Evolutionary conservation across 2,329 filamentous ascomycete genomes (phyloP).

Genomic region (Alternaria postmessia): DNA sequence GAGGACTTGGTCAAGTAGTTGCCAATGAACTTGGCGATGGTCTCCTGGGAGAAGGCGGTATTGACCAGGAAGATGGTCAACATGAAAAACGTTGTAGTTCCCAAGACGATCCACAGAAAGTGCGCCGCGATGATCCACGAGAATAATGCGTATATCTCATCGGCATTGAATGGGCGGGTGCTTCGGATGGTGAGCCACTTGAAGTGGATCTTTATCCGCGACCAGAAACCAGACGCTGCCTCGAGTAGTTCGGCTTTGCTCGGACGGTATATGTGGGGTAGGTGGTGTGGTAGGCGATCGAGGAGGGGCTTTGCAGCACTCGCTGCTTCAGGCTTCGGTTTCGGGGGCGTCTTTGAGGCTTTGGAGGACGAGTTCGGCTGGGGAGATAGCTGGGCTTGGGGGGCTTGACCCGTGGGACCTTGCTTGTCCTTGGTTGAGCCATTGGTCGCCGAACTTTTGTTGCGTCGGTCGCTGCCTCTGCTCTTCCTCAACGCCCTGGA

Average conservation of each 20-base stretch:
- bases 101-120: constrained; percentile 92
- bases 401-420: constrained; percentile 24
- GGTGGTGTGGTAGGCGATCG: constrained; percentile 62
- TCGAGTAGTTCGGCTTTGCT: constrained; percentile 92
- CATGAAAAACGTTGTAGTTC: constrained; percentile 97
- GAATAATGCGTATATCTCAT: constrained; percentile 94
- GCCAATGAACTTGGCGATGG: constrained; percentile 88
- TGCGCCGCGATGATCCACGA: constrained; percentile 97
- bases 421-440: constrained; percentile 32
- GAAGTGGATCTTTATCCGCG: constrained; percentile 87
- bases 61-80: constrained; percentile 90
- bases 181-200: constrained; percentile 98
- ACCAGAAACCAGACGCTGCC: constrained; percentile 92
- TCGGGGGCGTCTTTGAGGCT: constrained; percentile 27
- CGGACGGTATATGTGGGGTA: constrained; percentile 79
- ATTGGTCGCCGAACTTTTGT: constrained; percentile 50
- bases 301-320: constrained; percentile 57
- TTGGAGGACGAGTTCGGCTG: constrained; percentile 42
- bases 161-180: constrained; percentile 90
- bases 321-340: constrained; percentile 31
- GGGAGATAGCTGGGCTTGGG: constrained; percentile 43
- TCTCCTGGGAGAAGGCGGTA: constrained; percentile 97
- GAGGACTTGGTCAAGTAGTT: constrained; percentile 95
- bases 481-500: constrained; percentile 22
- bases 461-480: constrained; percentile 34